Evolutionary conservation across 371 early-diverging fungal species (phyloP).

Genomic region (Umbelopsis sp.): DNA sequence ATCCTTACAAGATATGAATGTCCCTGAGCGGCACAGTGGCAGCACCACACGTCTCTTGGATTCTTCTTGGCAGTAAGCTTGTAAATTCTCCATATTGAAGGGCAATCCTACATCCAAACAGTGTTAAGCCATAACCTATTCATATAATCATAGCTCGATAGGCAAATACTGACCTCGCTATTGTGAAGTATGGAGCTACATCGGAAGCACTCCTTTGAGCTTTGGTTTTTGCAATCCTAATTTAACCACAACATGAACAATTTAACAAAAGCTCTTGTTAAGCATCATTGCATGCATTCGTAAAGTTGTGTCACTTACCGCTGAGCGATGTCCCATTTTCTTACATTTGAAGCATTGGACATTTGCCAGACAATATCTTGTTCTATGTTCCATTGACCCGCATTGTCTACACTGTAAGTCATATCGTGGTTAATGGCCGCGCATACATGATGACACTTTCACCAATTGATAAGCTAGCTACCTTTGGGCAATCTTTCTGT

Average conservation of each 20-base stretch:
- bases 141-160: no score
- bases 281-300: not conserved
- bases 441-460: not conserved
- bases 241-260: not conserved
- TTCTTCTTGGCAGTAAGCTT: not conserved
- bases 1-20: slow-evolving; percentile 13
- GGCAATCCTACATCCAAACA: not conserved
- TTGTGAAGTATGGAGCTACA: slow-evolving; percentile 8
- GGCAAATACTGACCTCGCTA: not conserved
- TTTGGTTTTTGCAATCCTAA: slow-evolving; percentile 7
- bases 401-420: not conserved
- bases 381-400: not conserved
- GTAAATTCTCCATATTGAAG: slow-evolving; percentile 1
- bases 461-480: not conserved
- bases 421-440: not conserved
- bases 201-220: not conserved
- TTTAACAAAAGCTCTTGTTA: not conserved
- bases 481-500: slow-evolving; percentile 3
- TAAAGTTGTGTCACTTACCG: not conserved
- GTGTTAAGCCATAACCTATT: no score
- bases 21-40: slow-evolving; percentile 10
- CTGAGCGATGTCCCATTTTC: slow-evolving; percentile 4
- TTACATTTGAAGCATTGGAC: slow-evolving; percentile 7
- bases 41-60: slow-evolving; percentile 5
- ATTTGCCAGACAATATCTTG: not conserved